Base-by-base conservation (phyloP, 2,329 filamentous ascomycete genomes). In the Apiospora saccharicola region DNA sequence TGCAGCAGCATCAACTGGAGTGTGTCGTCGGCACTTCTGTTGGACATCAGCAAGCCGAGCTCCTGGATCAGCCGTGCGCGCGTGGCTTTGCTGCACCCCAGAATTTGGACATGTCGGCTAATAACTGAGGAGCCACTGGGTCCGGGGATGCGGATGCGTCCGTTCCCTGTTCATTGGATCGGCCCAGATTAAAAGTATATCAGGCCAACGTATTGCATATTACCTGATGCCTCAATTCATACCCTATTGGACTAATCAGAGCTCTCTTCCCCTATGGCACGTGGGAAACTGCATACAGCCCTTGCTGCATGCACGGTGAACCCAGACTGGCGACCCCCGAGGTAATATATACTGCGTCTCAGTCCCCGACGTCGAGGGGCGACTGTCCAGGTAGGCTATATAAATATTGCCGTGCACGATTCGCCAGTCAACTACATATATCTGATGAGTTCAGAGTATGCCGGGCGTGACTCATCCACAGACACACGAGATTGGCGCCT, bases 61-160 rank as follows among this genome's bases (percentile, higher is more conserved):
- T 5, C 30, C 26, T 69, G 67, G 67, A 69, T 49, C 44, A 69
- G 67, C 67, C 67, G 67, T 49, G 43, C 22, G 26, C 26, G 26
- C 26, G 26, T 30, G 26, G 26, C 43, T 22, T 34, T 37, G 67
- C 44, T 49, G 67, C 44, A 69, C 67, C 67, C 67, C 67, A 37
- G 67, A 13, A 49, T 49, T 44, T 47, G 10, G 26, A 8, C 57
- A 64, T 64, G 43, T 49, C 67, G 44, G 44, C 44, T 69, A 69
- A 69, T 64, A 64, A 49, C 16, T 49, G 34, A 69, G 44, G 47
- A 49, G 8, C 44, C 67, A 41, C 67, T 34, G 67, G 44, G 67
- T 69, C 67, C 67, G 67, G 61, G 10, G 70, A 74, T 77, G 22
- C 80, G 81, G 67, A 69, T 69, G 67, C 67, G 14, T 47, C 67